phyloP scores from a whole-genome alignment of 495 filamentous ascomycete species.

The Podospora comata region DNA sequence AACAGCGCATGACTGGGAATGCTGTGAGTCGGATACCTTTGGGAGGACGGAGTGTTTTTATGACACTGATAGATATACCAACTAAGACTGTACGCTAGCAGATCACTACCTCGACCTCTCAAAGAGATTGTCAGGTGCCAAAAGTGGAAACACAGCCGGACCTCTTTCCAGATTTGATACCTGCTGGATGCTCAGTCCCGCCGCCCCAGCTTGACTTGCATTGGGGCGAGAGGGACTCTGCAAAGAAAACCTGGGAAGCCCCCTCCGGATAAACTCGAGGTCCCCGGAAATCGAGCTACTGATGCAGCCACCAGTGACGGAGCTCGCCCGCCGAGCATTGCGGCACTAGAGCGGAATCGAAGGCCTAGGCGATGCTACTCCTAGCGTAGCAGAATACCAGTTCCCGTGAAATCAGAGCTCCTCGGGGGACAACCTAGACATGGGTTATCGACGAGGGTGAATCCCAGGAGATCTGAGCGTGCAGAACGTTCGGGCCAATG shows the following conservation, averaged over 20 bases:
- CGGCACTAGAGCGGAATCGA: neutral
- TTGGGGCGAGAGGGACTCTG: neutral
- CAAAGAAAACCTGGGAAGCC: slow-evolving; percentile 1
- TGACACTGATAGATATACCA: slow-evolving; percentile 1
- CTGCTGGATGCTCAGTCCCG: neutral
- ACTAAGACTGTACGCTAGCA: neutral
- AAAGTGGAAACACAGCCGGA: neutral
- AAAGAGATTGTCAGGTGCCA: neutral
- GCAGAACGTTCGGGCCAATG: neutral
- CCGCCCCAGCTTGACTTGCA: neutral
- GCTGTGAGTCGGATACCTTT: neutral
- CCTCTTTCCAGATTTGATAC: neutral
- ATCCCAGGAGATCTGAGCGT: slow-evolving; percentile 1
- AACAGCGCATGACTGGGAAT: neutral
- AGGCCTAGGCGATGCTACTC: neutral
- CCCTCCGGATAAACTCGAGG: neutral
- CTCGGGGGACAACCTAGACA: neutral
- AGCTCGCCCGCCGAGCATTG: neutral
- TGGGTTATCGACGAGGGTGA: neutral
- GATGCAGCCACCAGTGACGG: neutral
- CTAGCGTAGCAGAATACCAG: neutral
- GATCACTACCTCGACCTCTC: neutral
- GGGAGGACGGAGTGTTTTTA: neutral
- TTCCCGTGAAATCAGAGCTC: neutral
- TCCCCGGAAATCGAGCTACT: neutral